Percentiles rank a stretch among this genome's conserved stretches.
phyloP scores from a whole-genome alignment of 371 early-diverging fungal species.

The Apophysomyces sp. region DNA sequence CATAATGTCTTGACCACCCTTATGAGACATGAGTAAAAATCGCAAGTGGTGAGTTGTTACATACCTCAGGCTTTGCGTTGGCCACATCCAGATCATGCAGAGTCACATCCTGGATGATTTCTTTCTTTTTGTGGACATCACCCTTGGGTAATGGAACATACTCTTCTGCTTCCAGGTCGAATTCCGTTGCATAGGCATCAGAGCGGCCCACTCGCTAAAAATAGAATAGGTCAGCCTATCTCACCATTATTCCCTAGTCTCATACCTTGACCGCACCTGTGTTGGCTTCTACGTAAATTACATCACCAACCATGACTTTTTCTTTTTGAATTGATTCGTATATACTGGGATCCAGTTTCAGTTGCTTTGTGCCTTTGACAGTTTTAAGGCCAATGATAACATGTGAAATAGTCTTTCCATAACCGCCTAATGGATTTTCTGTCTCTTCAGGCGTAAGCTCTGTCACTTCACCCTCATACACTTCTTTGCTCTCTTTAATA shows the following conservation, averaged over 20 bases:
- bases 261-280: conserved; percentile 94
- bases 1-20: conserved; percentile 96
- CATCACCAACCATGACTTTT: conserved; percentile 95
- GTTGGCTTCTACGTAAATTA: conserved; percentile 98
- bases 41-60: neutral
- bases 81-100: conserved; percentile 99
- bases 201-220: conserved; percentile 92
- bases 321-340: conserved; percentile 97
- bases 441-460: conserved; percentile 96
- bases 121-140: conserved; percentile 98
- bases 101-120: conserved; percentile 96
- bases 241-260: neutral
- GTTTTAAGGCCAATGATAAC: conserved; percentile 98
- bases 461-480: conserved; percentile 99
- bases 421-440: conserved; percentile 91
- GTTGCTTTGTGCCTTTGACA: conserved; percentile 97
- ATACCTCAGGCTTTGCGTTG: conserved; percentile 89
- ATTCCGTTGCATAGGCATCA: conserved; percentile 94
- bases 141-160: conserved; percentile 99
- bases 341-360: conserved; percentile 97
- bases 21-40: neutral
- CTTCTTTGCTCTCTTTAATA: conserved; percentile 98
- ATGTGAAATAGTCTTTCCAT: conserved; percentile 94
- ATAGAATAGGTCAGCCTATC: neutral
- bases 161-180: conserved; percentile 95